Base-by-base conservation (phyloP, 2,329 filamentous ascomycete genomes). In the Sclerotinia glacialis region DNA sequence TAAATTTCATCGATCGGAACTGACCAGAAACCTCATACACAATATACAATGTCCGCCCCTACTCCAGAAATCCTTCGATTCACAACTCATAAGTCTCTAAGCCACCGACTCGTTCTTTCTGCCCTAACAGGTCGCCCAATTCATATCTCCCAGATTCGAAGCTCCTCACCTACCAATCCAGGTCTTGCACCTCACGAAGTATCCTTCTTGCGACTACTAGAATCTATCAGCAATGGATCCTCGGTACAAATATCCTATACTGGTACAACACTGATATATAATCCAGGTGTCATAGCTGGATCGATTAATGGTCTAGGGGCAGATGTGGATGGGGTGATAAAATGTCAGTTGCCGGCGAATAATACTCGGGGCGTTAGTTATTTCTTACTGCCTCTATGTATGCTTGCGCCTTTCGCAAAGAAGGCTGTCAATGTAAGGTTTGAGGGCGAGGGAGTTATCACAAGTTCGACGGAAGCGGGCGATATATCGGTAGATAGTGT, bases 221-320 rank as follows among this genome's bases (percentile, higher is more conserved):
- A 98, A 78, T 86, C 92, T 72, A 85, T 99, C 74, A 99, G 95
- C 75, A 99, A 99, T 82, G 95, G 95, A 79, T 91, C 91, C 67
- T 88, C 90, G 66, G 92, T 98, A 80, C 93, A 97, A 75, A 97
- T 99, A 73, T 97, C 93, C 14, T 95, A 96, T 80, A 97, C 93
- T 1, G 95, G 95, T 76, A 98, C 95, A 0, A 93, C 92, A 1
- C 86, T 99, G 66, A 89, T 93, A 47, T 99, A 96, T 80, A 90
- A 91, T 71, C 95, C 95, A 0, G 95, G 95, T 46, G 83, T 99
- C 50, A 96, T 99, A 74, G 95, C 92, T 0, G 95, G 95, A 69
- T 90, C 89, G 56, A 87, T 90, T 31, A 92, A 92, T 23, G 66
- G 68, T 5, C 84, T 89, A 60, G 92, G 92, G 73, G 89, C 91